These are phyloP conservation scores for Heliamphora exappendiculata DNA, from an alignment of 148 eudicot genomes.

Conservation along the genomic window DNA sequence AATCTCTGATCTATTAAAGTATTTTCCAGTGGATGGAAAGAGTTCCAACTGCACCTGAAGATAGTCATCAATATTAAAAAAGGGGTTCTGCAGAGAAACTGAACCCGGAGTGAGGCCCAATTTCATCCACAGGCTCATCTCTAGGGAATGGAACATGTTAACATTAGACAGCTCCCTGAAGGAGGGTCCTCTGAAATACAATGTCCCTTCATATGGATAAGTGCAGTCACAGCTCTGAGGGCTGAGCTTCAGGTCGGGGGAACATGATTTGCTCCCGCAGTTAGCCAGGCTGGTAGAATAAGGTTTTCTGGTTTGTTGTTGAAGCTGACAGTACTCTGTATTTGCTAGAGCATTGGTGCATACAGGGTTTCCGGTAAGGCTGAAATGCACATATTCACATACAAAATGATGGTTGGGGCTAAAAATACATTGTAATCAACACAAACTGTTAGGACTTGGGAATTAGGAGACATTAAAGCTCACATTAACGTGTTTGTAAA, in stretches of 20 bases:
- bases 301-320: slow-evolving; percentile 40
- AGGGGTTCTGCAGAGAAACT: slow-evolving; percentile 63
- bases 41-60: slow-evolving; percentile 67
- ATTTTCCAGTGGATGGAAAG: slow-evolving; percentile 56
- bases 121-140: slow-evolving; percentile 68
- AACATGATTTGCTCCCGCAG: slow-evolving; percentile 55
- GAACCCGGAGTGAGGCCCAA: slow-evolving; percentile 69
- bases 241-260: slow-evolving; percentile 50
- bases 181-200: slow-evolving; percentile 69
- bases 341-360: slow-evolving; percentile 40
- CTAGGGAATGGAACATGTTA: slow-evolving; percentile 58
- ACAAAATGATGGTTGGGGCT: background rate
- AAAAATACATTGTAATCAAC: background rate
- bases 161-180: slow-evolving; percentile 66
- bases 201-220: slow-evolving; percentile 80
- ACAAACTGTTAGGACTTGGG: background rate
- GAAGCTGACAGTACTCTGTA: slow-evolving; percentile 53
- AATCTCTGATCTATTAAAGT: slow-evolving; percentile 58
- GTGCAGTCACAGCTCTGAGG: slow-evolving; percentile 87
- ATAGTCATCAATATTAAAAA: slow-evolving; percentile 65
- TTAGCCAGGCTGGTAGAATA: slow-evolving; percentile 79
- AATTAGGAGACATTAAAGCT: slow-evolving; percentile 17
- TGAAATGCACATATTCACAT: slow-evolving; percentile 20
- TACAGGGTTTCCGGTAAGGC: slow-evolving; percentile 77
- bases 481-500: slow-evolving; percentile 63